Evolutionary conservation across 1,284 basidiomycete genomes (phyloP).

Genomic region (Flammula alnicola): DNA sequence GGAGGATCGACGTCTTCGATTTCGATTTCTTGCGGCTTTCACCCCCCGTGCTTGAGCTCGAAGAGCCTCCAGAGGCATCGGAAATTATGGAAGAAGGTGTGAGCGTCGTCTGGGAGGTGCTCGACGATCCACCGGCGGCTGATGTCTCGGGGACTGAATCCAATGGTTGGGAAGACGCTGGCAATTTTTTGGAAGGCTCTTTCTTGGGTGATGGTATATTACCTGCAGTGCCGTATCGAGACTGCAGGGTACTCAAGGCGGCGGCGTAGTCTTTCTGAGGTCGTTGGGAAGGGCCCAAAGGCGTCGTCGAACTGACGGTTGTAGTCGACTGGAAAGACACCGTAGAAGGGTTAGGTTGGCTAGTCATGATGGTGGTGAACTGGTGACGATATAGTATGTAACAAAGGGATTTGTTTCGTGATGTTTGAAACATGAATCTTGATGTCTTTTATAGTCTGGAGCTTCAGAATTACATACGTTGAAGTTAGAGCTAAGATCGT

Average conservation of each 20-base stretch:
- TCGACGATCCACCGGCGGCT: slow-evolving; percentile 2
- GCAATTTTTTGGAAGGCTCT: slow-evolving; percentile 30
- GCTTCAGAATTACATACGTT: not conserved
- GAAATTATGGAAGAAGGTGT: slow-evolving; percentile 7
- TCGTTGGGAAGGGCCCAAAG: slow-evolving; percentile 22
- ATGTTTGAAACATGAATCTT: not conserved
- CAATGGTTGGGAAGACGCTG: slow-evolving; percentile 8
- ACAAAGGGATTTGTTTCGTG: not conserved
- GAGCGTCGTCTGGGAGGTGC: slow-evolving; percentile 17
- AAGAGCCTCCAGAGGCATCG: slow-evolving; percentile 10
- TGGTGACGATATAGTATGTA: slow-evolving; percentile 1
- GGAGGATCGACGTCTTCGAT: slow-evolving; percentile 20
- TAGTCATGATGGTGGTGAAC: slow-evolving; percentile 9
- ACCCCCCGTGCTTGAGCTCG: slow-evolving; percentile 1
- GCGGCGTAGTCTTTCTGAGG: slow-evolving; percentile 39
- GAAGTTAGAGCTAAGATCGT: not conserved
- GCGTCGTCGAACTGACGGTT: slow-evolving; percentile 31
- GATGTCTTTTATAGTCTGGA: slow-evolving; percentile 5
- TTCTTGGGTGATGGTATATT: slow-evolving; percentile 31
- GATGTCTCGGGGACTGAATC: slow-evolving; percentile 3
- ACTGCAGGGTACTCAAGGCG: slow-evolving; percentile 36
- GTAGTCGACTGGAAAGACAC: slow-evolving; percentile 31
- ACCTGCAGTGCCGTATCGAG: slow-evolving; percentile 34
- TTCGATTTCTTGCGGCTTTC: slow-evolving; percentile 18
- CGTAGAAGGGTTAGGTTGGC: slow-evolving; percentile 26